Base-by-base conservation (phyloP, 768 basidiomycete species). In the Phylloporus scabripes region DNA sequence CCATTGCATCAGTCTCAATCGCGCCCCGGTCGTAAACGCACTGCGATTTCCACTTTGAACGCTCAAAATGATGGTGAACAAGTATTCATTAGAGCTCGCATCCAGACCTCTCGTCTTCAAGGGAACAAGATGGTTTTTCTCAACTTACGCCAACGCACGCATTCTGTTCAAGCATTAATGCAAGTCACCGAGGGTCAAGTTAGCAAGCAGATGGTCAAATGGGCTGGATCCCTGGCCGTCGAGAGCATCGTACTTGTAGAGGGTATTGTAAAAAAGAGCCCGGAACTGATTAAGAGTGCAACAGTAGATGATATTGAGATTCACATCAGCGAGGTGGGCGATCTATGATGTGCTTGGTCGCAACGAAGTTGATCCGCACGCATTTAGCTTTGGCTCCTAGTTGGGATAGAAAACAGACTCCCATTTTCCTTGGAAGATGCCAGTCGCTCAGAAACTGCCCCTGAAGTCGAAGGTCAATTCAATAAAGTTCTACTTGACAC, bases 201-300 rank as follows among this genome's bases (percentile, higher is more conserved):
- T 23, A 94, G 91, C 53, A 97, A 94, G 70, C 93, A 95, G 66
- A 99, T 99, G 96, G 81, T 92, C 33, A 96, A 92, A 70, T 98
- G 88, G 87, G 80, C 85, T 15, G 82, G 83, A 17, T 64, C 79
- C 21, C 70, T 98, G 43, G 73, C 84, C 23, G 79, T 80, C 59
- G 96, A 99, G 72, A 89, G 86, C 50, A 93, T 99, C 60, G 85
- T 98, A 5, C 80, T 94, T 20, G 86, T 95, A 5, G 86, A 93
- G 68, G 95, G 92, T 33, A 61, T 74, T 45, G 87, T 94, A 37
- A 80, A 83, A 65, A 85, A 81, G 67, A 81, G 85, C 29, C 83
- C 81, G 1, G 87, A 88, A 60, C 76, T 73, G n/a, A 89, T 99
- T 71, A 95, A 95, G 73, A 92, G 90, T 56, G 91, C 92, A 33